These are phyloP conservation scores for Amphicarpaea edgeworthii DNA, from an alignment of 306 rosid species.

Conservation along the genomic window DNA sequence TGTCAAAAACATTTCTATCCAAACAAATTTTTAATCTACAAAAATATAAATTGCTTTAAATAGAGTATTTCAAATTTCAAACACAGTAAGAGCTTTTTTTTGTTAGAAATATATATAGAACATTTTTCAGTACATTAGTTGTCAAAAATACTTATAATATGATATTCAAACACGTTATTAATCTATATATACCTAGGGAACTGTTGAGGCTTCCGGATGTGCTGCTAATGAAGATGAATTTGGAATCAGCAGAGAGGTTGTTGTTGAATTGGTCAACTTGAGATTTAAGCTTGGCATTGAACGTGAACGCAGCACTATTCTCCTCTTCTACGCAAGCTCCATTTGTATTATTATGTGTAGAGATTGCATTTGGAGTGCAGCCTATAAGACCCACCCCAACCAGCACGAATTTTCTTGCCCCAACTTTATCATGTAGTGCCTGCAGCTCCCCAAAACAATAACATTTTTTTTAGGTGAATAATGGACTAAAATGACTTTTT, in stretches of 20 bases:
- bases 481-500: too few species aligned
- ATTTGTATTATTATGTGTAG: background rate
- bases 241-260: constrained; percentile 25
- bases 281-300: constrained; percentile 44
- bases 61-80: too few species aligned
- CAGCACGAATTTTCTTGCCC: constrained; percentile 59
- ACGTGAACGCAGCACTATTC: constrained; percentile 45
- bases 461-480: too few species aligned
- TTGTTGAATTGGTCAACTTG: constrained; percentile 43
- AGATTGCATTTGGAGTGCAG: constrained; percentile 46
- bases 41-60: too few species aligned
- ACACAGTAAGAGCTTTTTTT: too few species aligned
- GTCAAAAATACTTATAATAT: too few species aligned
- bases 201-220: background rate
- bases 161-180: too few species aligned
- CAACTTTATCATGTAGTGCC: constrained; percentile 47
- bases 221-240: constrained; percentile 26
- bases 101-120: background rate
- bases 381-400: constrained; percentile 58
- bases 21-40: too few species aligned
- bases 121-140: too few species aligned
- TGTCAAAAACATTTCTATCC: too few species aligned
- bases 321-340: constrained; percentile 45
- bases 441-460: constrained; percentile 18
- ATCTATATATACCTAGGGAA: too few species aligned